Conservation (phyloP, 176 grass and related monocot species). For the Musa acuminata region DNA sequence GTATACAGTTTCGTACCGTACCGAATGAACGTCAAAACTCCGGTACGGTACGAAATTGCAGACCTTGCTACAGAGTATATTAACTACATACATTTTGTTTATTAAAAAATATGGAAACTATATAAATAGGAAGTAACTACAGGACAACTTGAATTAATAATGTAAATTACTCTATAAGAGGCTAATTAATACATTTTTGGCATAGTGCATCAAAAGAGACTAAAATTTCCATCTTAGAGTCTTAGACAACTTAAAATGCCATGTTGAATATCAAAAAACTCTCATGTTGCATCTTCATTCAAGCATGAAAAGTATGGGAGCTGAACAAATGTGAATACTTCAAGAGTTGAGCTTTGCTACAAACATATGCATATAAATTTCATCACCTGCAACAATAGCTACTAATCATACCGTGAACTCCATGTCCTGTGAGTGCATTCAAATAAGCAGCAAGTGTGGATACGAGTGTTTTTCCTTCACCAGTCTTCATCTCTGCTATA, state of each 20-base stretch:
- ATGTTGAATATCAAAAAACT: neutral
- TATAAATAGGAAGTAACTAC: too few relatives aligned
- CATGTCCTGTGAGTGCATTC: slow-evolving; percentile 73
- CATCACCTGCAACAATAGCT: neutral
- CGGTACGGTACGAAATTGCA: too few relatives aligned
- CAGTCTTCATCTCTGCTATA: slow-evolving; percentile 98
- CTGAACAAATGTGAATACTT: neutral
- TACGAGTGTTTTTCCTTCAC: slow-evolving; percentile 86
- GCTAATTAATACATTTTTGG: too few relatives aligned
- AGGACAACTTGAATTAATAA: too few relatives aligned
- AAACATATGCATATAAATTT: neutral
- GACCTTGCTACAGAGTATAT: too few relatives aligned
- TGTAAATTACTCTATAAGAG: too few relatives aligned
- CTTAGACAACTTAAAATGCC: neutral
- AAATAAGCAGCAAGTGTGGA: slow-evolving; percentile 82
- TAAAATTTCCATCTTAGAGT: too few relatives aligned
- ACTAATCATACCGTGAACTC: slow-evolving; percentile 65
- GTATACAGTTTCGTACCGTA: too few relatives aligned
- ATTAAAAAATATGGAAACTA: too few relatives aligned
- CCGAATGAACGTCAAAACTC: too few relatives aligned
- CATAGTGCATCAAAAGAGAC: too few relatives aligned
- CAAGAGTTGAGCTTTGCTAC: neutral
- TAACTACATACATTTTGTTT: too few relatives aligned
- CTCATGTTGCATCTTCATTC: neutral
- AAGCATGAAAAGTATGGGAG: neutral